Percentiles rank a stretch among this genome's conserved stretches.
phyloP scores from a whole-genome alignment of 305 asterid species.

The Euphrasia arctica region DNA sequence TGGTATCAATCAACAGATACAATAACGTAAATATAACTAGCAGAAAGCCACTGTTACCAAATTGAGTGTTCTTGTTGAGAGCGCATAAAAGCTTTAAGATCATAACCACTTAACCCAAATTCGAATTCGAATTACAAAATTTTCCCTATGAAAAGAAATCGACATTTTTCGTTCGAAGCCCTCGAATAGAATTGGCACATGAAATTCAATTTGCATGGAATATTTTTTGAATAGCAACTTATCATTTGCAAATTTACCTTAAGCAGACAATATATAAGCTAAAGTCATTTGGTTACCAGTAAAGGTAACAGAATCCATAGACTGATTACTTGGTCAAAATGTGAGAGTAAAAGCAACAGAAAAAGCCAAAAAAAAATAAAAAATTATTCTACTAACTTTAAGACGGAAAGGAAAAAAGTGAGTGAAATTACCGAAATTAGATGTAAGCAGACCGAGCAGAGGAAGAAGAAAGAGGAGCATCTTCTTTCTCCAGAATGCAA shows the following conservation, averaged over 20 bases:
- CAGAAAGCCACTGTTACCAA: background rate
- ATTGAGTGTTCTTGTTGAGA: conserved; percentile 15
- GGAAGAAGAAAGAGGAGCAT: conserved; percentile 51
- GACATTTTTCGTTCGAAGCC: conserved; percentile 9
- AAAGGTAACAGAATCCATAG: background rate
- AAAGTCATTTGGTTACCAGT: background rate
- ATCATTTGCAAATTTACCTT: conserved; percentile 14
- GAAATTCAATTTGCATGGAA: conserved; percentile 7
- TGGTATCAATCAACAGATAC: conserved; percentile 4
- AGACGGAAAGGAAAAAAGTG: background rate
- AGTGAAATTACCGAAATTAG: conserved; percentile 37
- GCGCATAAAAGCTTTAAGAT: conserved; percentile 1
- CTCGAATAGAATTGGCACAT: background rate
- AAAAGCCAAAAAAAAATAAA: background rate
- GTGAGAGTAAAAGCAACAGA: no score
- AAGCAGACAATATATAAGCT: conserved; percentile 10
- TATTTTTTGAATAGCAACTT: background rate
- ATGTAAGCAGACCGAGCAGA: conserved; percentile 42
- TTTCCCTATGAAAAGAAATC: conserved; percentile 14
- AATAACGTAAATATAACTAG: background rate
- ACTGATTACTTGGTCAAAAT: background rate
- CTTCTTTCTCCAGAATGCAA: conserved; percentile 49
- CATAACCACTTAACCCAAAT: background rate
- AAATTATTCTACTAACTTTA: background rate
- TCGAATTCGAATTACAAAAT: background rate